A percentile compares a stretch with the other conserved stretches of the same genome.
These are phyloP conservation scores for Cryphonectria carpinicola DNA, from an alignment of 2,329 filamentous ascomycete species.

Conservation along the genomic window DNA sequence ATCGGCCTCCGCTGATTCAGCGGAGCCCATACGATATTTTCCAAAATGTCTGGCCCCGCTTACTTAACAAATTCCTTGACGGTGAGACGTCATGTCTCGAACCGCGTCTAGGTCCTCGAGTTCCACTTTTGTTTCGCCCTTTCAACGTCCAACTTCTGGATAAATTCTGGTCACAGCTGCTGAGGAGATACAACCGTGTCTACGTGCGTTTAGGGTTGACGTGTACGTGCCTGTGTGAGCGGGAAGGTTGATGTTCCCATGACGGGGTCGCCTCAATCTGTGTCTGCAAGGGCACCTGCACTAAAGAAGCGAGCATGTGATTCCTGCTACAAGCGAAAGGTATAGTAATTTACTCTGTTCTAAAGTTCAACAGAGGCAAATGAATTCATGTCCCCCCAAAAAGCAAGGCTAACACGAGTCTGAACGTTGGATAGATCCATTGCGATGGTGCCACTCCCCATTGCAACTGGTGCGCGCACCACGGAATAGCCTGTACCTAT, in stretches of 20 bases:
- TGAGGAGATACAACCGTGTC: background rate
- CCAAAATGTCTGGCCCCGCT: background rate
- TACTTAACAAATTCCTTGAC: background rate
- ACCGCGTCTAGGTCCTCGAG: background rate
- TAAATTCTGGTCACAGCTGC: background rate
- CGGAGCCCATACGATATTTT: background rate
- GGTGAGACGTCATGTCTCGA: background rate
- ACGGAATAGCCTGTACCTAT: constrained; percentile 52
- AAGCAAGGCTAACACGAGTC: background rate
- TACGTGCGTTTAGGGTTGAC: background rate
- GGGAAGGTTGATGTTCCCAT: background rate
- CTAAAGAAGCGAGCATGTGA: constrained; percentile 47
- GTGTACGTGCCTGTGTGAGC: background rate
- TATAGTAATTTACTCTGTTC: constrained; percentile 30
- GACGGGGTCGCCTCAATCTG: background rate
- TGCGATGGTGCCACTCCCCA: constrained; percentile 48
- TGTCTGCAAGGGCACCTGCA: background rate
- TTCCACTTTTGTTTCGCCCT: background rate
- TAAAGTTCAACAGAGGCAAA: background rate
- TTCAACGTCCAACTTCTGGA: background rate
- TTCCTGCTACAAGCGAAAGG: constrained; percentile 54
- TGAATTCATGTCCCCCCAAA: too few relatives aligned
- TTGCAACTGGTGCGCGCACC: constrained; percentile 57
- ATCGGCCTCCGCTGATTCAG: background rate
- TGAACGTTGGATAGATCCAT: constrained; percentile 46